Conservation (phyloP, 106 monocot species). For the Vanilla planifolia region DNA sequence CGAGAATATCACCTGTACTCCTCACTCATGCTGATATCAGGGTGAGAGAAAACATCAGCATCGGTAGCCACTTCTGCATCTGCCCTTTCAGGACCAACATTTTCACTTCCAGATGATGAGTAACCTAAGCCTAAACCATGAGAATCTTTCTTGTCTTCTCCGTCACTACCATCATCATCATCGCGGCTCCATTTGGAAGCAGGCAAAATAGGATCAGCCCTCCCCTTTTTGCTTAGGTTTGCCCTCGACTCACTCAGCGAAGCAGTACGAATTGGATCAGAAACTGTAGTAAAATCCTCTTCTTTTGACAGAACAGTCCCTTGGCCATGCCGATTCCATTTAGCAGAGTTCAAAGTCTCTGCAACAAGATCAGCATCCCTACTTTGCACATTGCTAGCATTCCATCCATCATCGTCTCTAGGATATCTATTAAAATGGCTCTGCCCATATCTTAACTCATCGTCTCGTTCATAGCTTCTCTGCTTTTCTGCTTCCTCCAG, state of each 20-base stretch:
- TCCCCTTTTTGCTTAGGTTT: conserved; percentile 50
- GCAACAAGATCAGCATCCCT: conserved; percentile 19
- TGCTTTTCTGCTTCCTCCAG: conserved; percentile 94
- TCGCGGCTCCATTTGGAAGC: conserved; percentile 92
- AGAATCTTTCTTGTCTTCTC: conserved; percentile 56
- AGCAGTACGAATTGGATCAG: conserved; percentile 24
- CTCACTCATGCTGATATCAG: conserved; percentile 62
- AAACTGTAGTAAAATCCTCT: conserved; percentile 14
- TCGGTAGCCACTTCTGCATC: conserved; percentile 34
- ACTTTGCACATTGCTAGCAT: conserved; percentile 13
- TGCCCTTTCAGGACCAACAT: conserved; percentile 35
- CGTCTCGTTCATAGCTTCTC: conserved; percentile 57
- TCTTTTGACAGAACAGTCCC: conserved; percentile 10
- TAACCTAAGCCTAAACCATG: conserved; percentile 64
- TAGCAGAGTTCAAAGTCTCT: conserved; percentile 7
- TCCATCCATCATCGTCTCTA: conserved; percentile 35
- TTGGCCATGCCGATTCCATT: conserved; percentile 23
- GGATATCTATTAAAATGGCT: conserved; percentile 23
- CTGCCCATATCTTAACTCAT: conserved; percentile 41
- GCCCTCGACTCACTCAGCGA: conserved; percentile 22
- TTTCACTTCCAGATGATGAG: conserved; percentile 84
- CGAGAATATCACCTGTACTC: conserved; percentile 59
- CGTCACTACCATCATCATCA: conserved; percentile 81
- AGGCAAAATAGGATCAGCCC: conserved; percentile 51
- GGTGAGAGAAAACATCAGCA: conserved; percentile 17